A percentile compares a stretch with the other conserved stretches of the same genome.
Evolutionary conservation across 192 early-diverging fungal species (phyloP).

Genomic region (Pilobolus umbonatus): DNA sequence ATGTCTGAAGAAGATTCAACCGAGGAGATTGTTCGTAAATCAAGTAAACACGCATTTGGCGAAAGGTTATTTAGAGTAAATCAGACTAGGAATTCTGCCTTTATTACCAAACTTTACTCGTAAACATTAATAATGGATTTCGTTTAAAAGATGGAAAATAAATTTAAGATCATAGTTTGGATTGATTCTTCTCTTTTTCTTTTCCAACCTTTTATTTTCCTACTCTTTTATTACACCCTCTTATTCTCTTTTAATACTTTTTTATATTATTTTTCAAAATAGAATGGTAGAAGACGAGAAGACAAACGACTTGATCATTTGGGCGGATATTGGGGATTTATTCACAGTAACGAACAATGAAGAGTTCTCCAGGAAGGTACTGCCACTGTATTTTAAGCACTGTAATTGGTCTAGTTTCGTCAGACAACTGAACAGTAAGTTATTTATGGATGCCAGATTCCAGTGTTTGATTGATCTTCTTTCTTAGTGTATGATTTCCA

Average conservation of each 20-base stretch:
- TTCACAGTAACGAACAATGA: slow-evolving; percentile 81
- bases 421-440: slow-evolving; percentile 73
- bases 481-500: slow-evolving; percentile 72
- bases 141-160: background rate
- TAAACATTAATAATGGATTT: background rate
- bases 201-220: background rate
- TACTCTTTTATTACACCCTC: background rate
- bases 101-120: slow-evolving; percentile 7
- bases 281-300: slow-evolving; percentile 67
- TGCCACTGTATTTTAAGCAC: slow-evolving; percentile 85
- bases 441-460: too few species aligned
- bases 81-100: slow-evolving; percentile 4
- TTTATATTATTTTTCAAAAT: background rate
- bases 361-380: slow-evolving; percentile 68
- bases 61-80: slow-evolving; percentile 7
- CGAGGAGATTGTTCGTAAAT: too few species aligned
- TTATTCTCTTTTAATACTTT: background rate
- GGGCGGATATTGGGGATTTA: slow-evolving; percentile 73
- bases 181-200: background rate
- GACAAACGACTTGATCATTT: slow-evolving; percentile 55
- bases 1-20: too few species aligned
- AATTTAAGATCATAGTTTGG: background rate
- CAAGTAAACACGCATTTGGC: slow-evolving; percentile 1
- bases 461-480: too few species aligned
- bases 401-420: slow-evolving; percentile 87